These are phyloP conservation scores for Quercus agrifolia DNA, from an alignment of 306 rosid species.

Conservation along the genomic window DNA sequence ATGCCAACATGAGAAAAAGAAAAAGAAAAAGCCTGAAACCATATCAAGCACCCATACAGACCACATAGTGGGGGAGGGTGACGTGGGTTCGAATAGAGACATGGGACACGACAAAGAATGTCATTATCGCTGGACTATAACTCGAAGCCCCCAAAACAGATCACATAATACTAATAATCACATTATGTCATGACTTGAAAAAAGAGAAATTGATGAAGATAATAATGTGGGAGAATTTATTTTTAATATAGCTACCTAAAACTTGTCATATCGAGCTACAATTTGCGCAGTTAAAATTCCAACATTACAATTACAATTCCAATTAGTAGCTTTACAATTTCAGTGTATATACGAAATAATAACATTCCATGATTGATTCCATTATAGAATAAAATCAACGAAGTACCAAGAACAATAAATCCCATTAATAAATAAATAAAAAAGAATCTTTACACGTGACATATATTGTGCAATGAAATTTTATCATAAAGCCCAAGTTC, in stretches of 20 bases:
- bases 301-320: neutral
- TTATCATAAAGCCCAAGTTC: neutral
- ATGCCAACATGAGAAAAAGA: neutral
- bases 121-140: too few species aligned
- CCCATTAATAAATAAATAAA: neutral
- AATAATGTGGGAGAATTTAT: neutral
- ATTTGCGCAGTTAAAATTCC: neutral
- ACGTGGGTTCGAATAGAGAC: too few species aligned
- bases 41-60: neutral
- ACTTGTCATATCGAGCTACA: neutral
- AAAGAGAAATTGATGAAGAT: neutral
- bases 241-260: neutral
- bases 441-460: neutral
- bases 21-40: neutral
- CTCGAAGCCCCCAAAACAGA: too few species aligned
- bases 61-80: neutral
- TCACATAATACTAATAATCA: neutral
- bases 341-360: too few species aligned
- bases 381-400: neutral
- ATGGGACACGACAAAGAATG: too few species aligned
- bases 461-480: neutral
- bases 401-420: neutral
- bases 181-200: neutral
- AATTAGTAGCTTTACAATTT: neutral
- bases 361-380: too few species aligned